Percentiles rank a stretch among this genome's conserved stretches.
Evolutionary conservation across 305 asterid genomes (phyloP).

Genomic region (Nicotiana rustica): DNA sequence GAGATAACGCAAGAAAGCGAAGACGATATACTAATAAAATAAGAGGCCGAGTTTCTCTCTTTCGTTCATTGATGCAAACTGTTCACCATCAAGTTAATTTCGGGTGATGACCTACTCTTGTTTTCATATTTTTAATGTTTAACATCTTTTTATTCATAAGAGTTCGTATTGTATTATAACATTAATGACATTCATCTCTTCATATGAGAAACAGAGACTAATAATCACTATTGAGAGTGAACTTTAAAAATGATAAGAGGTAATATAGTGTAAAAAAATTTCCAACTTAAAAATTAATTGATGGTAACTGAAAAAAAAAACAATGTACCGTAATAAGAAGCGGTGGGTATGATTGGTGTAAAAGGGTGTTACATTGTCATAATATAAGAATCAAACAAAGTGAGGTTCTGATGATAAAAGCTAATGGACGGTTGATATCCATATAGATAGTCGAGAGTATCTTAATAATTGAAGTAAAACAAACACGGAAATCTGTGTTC

Average conservation of each 20-base stretch:
- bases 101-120: no score
- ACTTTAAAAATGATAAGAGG: background rate
- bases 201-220: background rate
- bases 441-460: slow-evolving; percentile 4
- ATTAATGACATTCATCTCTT: background rate
- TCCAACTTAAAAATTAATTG: background rate
- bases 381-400: slow-evolving; percentile 8
- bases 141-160: background rate
- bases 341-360: background rate
- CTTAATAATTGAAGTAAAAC: slow-evolving; percentile 26
- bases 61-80: no score
- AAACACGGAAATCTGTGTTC: background rate
- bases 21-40: background rate
- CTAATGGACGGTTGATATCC: background rate
- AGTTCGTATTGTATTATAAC: background rate
- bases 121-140: no score
- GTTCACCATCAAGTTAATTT: no score
- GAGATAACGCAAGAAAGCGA: background rate
- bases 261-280: background rate
- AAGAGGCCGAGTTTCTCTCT: background rate
- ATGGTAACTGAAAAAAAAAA: background rate
- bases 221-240: background rate
- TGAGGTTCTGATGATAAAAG: background rate
- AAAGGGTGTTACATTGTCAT: slow-evolving; percentile 15
- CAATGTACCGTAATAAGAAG: background rate